phyloP scores from a whole-genome alignment of 108 stramenopile species.

The Cyclotella baltica region DNA sequence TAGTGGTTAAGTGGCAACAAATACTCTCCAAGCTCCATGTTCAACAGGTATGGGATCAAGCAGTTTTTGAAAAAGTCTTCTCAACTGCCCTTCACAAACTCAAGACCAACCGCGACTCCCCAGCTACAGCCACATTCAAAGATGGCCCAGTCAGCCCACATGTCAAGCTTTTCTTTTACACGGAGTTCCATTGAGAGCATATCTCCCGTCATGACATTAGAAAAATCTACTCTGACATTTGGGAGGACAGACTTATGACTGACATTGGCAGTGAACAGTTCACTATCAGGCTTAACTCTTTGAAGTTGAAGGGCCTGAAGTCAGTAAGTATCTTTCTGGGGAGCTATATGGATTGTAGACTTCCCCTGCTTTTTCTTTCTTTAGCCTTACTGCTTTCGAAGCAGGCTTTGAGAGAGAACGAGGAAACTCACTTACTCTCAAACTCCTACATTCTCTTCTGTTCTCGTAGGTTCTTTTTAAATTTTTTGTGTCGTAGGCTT shows the following conservation, averaged over 20 bases:
- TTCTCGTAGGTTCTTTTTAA: no score
- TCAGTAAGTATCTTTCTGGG: conserved; percentile 1
- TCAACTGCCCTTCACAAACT: background rate
- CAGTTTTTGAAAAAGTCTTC: background rate
- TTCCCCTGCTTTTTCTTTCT: background rate
- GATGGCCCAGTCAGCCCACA: background rate
- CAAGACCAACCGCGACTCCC: background rate
- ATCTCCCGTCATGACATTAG: background rate
- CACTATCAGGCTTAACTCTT: background rate
- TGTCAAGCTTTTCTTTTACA: background rate
- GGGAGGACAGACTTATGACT: background rate
- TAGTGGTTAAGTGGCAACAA: no score
- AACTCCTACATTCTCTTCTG: no score
- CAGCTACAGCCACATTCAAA: background rate
- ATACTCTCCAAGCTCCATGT: background rate
- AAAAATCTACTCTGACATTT: background rate
- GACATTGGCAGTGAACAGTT: background rate
- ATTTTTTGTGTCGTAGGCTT: no score
- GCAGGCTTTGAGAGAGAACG: background rate
- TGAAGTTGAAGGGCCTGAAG: background rate
- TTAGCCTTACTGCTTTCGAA: background rate
- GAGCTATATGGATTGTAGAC: background rate
- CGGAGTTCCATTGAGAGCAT: background rate
- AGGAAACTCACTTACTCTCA: no score
- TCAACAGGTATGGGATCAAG: no score